A percentile compares a stretch with the other conserved stretches of the same genome.
These are phyloP conservation scores for Tuber calosporum DNA, from an alignment of 495 filamentous ascomycete species.

Conservation along the genomic window DNA sequence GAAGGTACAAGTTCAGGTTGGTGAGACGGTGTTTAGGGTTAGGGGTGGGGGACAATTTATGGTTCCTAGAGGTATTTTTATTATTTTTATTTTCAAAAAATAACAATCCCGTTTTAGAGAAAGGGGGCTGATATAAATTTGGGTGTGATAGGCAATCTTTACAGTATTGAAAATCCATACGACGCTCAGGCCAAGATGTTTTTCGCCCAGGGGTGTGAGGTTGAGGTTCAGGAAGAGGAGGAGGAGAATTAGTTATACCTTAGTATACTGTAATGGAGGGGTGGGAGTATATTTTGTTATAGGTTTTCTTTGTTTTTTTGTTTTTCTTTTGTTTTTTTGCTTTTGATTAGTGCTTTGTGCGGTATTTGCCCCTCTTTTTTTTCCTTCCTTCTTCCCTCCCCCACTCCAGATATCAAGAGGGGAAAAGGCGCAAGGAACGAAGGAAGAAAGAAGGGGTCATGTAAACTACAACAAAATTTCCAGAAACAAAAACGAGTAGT, in stretches of 20 bases:
- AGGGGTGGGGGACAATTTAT: slow-evolving; percentile 83
- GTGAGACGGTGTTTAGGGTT: slow-evolving; percentile 74
- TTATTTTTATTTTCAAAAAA: slow-evolving; percentile 6
- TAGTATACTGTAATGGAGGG: neutral
- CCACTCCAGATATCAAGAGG: neutral
- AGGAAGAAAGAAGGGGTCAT: too few species aligned
- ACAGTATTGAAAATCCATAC: slow-evolving; percentile 69
- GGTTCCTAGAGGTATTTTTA: slow-evolving; percentile 77
- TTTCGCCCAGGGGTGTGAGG: slow-evolving; percentile 73
- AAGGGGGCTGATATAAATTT: slow-evolving; percentile 7
- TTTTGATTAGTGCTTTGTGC: neutral
- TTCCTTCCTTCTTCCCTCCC: neutral
- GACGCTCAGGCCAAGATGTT: slow-evolving; percentile 64
- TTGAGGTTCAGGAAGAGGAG: slow-evolving; percentile 8
- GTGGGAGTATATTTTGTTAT: neutral
- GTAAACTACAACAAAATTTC: neutral
- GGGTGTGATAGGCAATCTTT: slow-evolving; percentile 65
- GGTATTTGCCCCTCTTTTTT: neutral
- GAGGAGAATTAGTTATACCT: slow-evolving; percentile 17
- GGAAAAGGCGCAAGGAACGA: too few species aligned
- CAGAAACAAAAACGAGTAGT: neutral
- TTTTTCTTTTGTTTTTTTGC: neutral
- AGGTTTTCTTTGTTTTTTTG: neutral
- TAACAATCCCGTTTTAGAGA: neutral
- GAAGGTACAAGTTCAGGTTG: slow-evolving; percentile 65